Evolutionary conservation across 148 eudicot species (phyloP).

Genomic region (Dianthus caryophyllus): DNA sequence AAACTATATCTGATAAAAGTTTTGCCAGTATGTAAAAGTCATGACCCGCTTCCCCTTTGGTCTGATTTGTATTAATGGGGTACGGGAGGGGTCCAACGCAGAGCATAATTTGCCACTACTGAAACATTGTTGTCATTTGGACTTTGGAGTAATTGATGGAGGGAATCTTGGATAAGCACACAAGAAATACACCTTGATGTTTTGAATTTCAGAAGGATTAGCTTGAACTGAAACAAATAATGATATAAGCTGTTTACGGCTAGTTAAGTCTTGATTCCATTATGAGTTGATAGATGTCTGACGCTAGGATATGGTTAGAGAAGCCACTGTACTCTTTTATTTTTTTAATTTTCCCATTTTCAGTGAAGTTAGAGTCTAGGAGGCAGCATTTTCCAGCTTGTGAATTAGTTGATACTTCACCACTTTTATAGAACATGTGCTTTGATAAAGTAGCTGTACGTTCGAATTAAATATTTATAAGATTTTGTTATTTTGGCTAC

Average conservation of each 20-base stretch:
- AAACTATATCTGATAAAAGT: constrained; percentile 7
- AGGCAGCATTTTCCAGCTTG: neutral
- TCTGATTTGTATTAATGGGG: neutral
- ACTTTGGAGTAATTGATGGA: constrained; percentile 4
- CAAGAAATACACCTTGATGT: neutral
- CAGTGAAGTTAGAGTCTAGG: neutral
- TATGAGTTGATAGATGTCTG: neutral
- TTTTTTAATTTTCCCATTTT: too few species aligned
- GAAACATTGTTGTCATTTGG: neutral
- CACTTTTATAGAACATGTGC: neutral
- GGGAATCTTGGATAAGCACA: neutral
- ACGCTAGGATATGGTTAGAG: neutral
- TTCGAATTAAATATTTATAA: neutral
- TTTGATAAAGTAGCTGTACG: neutral
- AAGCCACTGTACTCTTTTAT: neutral
- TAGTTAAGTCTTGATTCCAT: constrained; percentile 1
- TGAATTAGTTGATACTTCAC: neutral
- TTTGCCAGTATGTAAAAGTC: neutral
- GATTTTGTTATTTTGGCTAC: neutral
- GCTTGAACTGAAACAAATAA: neutral
- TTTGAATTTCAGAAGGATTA: neutral
- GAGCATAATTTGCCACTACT: neutral
- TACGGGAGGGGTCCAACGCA: neutral
- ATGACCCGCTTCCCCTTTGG: neutral
- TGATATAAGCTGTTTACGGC: neutral